Evolutionary conservation across 225 moss, liverwort and hornwort genomes (phyloP).

Genomic region (Climacium dendroides): DNA sequence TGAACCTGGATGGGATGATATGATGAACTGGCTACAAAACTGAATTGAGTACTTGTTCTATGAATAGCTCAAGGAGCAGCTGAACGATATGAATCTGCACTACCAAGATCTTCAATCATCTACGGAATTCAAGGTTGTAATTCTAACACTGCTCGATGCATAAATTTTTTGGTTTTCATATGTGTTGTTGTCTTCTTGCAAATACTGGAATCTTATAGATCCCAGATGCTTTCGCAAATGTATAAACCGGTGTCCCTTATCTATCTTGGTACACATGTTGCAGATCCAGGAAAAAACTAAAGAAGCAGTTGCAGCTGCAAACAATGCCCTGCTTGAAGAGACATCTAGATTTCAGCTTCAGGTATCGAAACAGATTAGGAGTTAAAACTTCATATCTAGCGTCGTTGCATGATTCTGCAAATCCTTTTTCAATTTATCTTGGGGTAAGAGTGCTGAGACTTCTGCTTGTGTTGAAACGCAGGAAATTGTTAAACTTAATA

Average conservation of each 20-base stretch:
- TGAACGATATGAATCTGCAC: conserved; percentile 37
- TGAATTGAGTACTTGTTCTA: not conserved
- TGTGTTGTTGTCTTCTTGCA: not conserved
- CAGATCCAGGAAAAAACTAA: conserved; percentile 25
- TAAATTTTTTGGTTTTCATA: not conserved
- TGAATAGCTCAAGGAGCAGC: conserved; percentile 48
- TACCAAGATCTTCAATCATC: conserved; percentile 40
- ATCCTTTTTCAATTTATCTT: not conserved
- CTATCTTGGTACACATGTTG: not conserved
- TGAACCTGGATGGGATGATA: not conserved
- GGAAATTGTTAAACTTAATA: conserved; percentile 30
- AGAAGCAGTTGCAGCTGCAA: conserved; percentile 25
- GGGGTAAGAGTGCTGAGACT: not conserved
- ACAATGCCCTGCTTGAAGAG: conserved; percentile 19
- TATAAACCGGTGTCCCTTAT: not conserved
- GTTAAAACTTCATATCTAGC: not conserved
- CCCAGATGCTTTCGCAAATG: not conserved
- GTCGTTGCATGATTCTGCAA: not conserved
- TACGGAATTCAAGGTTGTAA: conserved; percentile 41
- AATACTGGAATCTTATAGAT: not conserved
- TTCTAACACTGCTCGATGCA: not conserved
- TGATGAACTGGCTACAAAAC: not conserved
- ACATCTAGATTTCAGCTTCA: conserved; percentile 26
- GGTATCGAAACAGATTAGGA: conserved; percentile 9
- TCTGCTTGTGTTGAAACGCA: not conserved